These are phyloP conservation scores for Sugiyamaella castrensis DNA, from an alignment of 1,139 yeast species.

Conservation along the genomic window DNA sequence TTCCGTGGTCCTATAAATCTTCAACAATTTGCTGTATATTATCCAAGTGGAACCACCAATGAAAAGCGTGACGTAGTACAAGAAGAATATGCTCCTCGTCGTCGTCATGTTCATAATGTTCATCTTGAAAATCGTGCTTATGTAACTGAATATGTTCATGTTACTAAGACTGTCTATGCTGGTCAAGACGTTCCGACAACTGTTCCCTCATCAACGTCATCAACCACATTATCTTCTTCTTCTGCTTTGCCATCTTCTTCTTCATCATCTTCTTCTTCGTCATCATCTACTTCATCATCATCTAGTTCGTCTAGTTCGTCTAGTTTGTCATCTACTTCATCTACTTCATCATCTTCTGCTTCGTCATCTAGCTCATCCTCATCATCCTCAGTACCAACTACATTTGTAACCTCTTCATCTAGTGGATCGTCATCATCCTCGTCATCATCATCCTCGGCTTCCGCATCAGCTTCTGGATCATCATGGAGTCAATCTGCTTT, in stretches of 20 bases:
- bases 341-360: slow-evolving; percentile 19
- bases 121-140: slow-evolving; percentile 50
- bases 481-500: slow-evolving; percentile 76
- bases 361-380: slow-evolving; percentile 23
- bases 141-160: slow-evolving; percentile 48
- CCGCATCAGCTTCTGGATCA: slow-evolving; percentile 32
- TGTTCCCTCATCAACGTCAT: slow-evolving; percentile 25
- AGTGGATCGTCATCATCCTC: slow-evolving; percentile 26
- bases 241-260: slow-evolving; percentile 26
- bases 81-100: slow-evolving; percentile 33
- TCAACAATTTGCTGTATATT: slow-evolving; percentile 73
- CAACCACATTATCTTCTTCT: slow-evolving; percentile 24
- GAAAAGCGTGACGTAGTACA: slow-evolving; percentile 36
- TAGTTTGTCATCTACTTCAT: slow-evolving; percentile 19
- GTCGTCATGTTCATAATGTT: slow-evolving; percentile 51
- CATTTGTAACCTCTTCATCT: slow-evolving; percentile 26
- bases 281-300: slow-evolving; percentile 23
- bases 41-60: slow-evolving; percentile 34
- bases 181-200: slow-evolving; percentile 48
- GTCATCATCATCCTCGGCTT: slow-evolving; percentile 25
- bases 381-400: slow-evolving; percentile 26
- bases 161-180: slow-evolving; percentile 71
- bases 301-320: too few species aligned
- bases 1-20: slow-evolving; percentile 89
- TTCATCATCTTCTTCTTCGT: slow-evolving; percentile 25